A percentile compares a stretch with the other conserved stretches of the same genome.
These are phyloP conservation scores for Madurella mycetomatis DNA, from an alignment of 2,329 filamentous ascomycete species.

Conservation along the genomic window DNA sequence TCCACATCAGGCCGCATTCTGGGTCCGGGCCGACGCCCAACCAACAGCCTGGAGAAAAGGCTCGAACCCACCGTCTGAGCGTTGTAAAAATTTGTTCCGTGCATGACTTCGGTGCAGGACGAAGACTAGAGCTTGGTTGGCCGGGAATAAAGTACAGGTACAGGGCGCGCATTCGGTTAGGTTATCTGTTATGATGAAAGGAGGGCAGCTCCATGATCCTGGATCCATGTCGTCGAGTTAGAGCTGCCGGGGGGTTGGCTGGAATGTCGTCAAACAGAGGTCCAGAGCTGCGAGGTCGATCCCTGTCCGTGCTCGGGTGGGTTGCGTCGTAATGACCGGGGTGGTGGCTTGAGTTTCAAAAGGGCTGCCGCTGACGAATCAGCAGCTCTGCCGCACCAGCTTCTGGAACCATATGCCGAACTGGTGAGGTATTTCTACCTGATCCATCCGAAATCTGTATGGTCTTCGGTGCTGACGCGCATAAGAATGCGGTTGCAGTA, in stretches of 20 bases:
- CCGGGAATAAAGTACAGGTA: constrained; percentile 22
- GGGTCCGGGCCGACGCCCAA: constrained; percentile 20
- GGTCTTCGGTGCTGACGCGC: constrained; percentile 11
- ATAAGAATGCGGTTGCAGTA: constrained; percentile 17
- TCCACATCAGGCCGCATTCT: constrained; percentile 1
- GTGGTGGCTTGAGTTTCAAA: constrained; percentile 22
- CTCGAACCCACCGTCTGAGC: constrained; percentile 19
- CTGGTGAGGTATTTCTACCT: constrained; percentile 18
- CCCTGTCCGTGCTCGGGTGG: constrained; percentile 26
- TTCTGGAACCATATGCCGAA: constrained; percentile 27
- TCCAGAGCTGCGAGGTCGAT: constrained; percentile 24
- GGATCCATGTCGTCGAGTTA: constrained; percentile 39
- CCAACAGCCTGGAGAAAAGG: constrained; percentile 15
- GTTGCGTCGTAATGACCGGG: constrained; percentile 24
- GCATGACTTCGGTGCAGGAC: background rate
- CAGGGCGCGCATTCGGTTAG: constrained; percentile 18
- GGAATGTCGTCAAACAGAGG: constrained; percentile 34
- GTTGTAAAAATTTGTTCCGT: constrained; percentile 21
- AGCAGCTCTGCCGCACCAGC: constrained; percentile 9
- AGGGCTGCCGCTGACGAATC: constrained; percentile 20
- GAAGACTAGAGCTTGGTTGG: constrained; percentile 16
- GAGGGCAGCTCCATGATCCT: constrained; percentile 31
- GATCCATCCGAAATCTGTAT: background rate
- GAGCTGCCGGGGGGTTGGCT: constrained; percentile 22
- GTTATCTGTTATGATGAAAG: constrained; percentile 27